Percentiles rank a stretch among this genome's conserved stretches.
Evolutionary conservation across 371 early-diverging fungal species (phyloP).

Genomic region (Lichtheimia corymbifera): DNA sequence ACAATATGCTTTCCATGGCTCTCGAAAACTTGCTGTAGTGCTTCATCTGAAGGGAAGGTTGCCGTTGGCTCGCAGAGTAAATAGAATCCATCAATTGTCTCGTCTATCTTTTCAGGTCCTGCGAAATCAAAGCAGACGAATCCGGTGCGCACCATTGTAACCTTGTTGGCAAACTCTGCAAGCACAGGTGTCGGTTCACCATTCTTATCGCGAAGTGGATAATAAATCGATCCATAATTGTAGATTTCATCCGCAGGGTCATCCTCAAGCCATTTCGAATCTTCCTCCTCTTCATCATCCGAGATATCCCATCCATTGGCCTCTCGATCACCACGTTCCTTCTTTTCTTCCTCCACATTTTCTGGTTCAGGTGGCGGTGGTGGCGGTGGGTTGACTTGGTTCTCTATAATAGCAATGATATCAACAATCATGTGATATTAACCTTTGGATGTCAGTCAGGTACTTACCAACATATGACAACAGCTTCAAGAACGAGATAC

Average conservation of each 20-base stretch:
- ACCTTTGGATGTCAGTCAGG: neutral
- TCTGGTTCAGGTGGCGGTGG: constrained; percentile 13
- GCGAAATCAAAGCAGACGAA: constrained; percentile 39
- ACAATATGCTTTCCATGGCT: constrained; percentile 30
- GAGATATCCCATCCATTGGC: constrained; percentile 41
- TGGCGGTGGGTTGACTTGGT: constrained; percentile 7
- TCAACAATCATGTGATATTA: no score
- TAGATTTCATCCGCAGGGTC: constrained; percentile 33
- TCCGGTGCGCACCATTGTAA: constrained; percentile 35
- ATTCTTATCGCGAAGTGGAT: constrained; percentile 21
- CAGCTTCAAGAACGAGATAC: constrained; percentile 46
- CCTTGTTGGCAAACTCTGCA: constrained; percentile 29
- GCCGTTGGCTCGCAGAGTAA: neutral
- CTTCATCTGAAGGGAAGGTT: neutral
- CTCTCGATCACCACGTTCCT: constrained; percentile 7
- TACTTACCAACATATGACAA: constrained; percentile 29
- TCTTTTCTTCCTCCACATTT: constrained; percentile 12
- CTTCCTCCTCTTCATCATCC: constrained; percentile 30
- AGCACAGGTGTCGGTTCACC: constrained; percentile 19
- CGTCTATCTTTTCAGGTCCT: constrained; percentile 17
- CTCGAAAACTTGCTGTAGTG: constrained; percentile 12
- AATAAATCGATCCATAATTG: constrained; percentile 38
- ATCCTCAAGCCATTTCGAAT: constrained; percentile 19
- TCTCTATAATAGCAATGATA: neutral
- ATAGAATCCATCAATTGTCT: constrained; percentile 1